Percentiles rank a stretch among this genome's conserved stretches.
These are phyloP conservation scores for Dryadomyces quercivorus DNA, from an alignment of 2,329 filamentous ascomycete species.

Conservation along the genomic window DNA sequence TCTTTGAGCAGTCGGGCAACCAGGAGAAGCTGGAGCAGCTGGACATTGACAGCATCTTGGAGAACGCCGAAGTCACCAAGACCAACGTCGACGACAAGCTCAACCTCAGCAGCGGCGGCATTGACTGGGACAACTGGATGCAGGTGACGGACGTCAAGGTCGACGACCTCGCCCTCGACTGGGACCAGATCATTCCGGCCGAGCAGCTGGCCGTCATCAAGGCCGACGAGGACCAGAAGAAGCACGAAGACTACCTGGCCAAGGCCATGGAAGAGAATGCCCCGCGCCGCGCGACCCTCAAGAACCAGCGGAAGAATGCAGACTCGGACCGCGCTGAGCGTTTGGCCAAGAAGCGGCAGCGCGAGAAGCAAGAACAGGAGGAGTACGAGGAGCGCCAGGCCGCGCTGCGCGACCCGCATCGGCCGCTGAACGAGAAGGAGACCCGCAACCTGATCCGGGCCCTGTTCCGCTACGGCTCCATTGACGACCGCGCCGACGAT, in stretches of 20 bases:
- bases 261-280: conserved; percentile 76
- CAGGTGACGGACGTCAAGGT: conserved; percentile 98
- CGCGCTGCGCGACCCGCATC: conserved; percentile 67
- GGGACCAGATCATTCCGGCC: conserved; percentile 97
- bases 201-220: conserved; percentile 85
- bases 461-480: conserved; percentile 80
- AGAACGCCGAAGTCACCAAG: conserved; percentile 93
- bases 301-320: conserved; percentile 38
- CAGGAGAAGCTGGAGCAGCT: conserved; percentile 94
- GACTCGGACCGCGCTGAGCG: conserved; percentile 50
- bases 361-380: conserved; percentile 56
- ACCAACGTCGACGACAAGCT: conserved; percentile 92
- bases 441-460: conserved; percentile 83
- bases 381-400: conserved; percentile 64
- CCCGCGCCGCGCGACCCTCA: conserved; percentile 60
- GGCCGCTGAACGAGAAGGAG: conserved; percentile 87
- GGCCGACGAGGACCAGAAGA: conserved; percentile 72
- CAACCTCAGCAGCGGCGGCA: conserved; percentile 76
- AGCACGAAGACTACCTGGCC: conserved; percentile 71
- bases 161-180: conserved; percentile 66
- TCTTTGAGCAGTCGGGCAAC: conserved; percentile 96
- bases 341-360: conserved; percentile 52
- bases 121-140: conserved; percentile 83
- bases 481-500: conserved; percentile 79
- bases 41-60: conserved; percentile 92